These are phyloP conservation scores for Pythium pyrilobum DNA, from an alignment of 352 stramenopile species.

Conservation along the genomic window DNA sequence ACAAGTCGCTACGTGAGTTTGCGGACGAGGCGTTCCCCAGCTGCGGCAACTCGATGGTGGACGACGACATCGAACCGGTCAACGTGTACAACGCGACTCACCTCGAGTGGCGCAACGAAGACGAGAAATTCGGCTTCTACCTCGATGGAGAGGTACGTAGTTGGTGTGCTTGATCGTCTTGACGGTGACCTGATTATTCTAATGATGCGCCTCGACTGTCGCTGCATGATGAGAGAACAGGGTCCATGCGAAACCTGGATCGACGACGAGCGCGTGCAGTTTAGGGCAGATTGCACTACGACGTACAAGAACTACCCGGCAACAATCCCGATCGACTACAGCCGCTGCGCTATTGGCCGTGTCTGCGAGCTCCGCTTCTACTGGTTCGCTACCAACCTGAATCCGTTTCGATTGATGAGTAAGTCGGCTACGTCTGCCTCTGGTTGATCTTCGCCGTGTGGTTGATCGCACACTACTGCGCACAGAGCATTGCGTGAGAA, in stretches of 20 bases:
- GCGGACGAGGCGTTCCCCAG: not conserved
- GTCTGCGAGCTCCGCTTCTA: constrained; percentile 21
- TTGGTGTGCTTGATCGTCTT: not conserved
- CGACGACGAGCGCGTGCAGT: constrained; percentile 11
- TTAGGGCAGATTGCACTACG: constrained; percentile 1
- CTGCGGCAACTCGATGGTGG: constrained; percentile 14
- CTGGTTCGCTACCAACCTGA: constrained; percentile 10
- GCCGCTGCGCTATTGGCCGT: not conserved
- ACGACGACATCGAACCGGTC: not conserved
- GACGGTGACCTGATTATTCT: too few species aligned
- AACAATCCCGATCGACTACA: constrained; percentile 21
- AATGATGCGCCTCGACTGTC: too few species aligned
- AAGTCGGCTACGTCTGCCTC: too few species aligned
- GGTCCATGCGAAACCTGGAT: constrained; percentile 21
- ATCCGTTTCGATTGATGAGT: constrained; percentile 19
- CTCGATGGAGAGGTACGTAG: not conserved
- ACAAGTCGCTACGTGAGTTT: constrained; percentile 12
- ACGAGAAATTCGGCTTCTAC: constrained; percentile 10
- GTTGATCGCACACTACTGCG: too few species aligned
- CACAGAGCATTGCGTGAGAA: constrained; percentile 14
- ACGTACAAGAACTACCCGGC: constrained; percentile 24
- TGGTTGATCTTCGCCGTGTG: not conserved
- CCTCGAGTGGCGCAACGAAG: constrained; percentile 17
- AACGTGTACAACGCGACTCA: constrained; percentile 9
- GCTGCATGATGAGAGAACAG: constrained; percentile 11